Evolutionary conservation across 1,139 yeast genomes (phyloP).

Genomic region (Meyerozyma smithsonii): DNA sequence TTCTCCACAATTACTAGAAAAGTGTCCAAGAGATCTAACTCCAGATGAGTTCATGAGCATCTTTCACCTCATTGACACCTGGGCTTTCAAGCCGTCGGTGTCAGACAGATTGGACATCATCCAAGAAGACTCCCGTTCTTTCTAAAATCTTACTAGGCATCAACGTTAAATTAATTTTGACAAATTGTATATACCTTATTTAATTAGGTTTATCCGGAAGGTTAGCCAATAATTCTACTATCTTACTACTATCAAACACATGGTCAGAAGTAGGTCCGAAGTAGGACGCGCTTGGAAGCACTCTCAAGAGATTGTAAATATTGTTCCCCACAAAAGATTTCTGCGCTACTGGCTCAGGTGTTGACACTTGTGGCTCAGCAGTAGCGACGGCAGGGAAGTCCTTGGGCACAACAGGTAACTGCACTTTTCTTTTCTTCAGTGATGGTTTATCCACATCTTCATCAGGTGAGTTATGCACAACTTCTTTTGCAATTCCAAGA

Average conservation of each 20-base stretch:
- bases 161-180: too few species aligned
- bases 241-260: constrained; percentile 35
- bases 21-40: constrained; percentile 46
- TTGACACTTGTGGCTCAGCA: constrained; percentile 15
- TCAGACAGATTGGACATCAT: constrained; percentile 17
- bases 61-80: constrained; percentile 49
- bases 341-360: constrained; percentile 10
- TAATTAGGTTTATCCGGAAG: constrained; percentile 24
- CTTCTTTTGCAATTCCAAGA: constrained; percentile 24
- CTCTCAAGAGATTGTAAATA: constrained; percentile 47
- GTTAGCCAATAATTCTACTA: constrained; percentile 38
- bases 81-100: constrained; percentile 82
- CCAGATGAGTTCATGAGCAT: constrained; percentile 50
- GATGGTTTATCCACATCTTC: constrained; percentile 8
- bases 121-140: neutral
- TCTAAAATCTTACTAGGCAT: too few species aligned
- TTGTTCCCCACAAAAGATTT: constrained; percentile 46
- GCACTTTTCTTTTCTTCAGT: constrained; percentile 15
- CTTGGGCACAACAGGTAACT: constrained; percentile 10
- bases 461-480: constrained; percentile 9
- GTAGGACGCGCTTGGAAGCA: constrained; percentile 48
- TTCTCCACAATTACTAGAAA: constrained; percentile 34
- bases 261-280: constrained; percentile 39
- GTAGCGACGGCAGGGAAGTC: neutral
- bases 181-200: too few species aligned